A percentile compares a stretch with the other conserved stretches of the same genome.
Evolutionary conservation across 352 stramenopile genomes (phyloP).

Genomic region (Phytopythium sindhum): DNA sequence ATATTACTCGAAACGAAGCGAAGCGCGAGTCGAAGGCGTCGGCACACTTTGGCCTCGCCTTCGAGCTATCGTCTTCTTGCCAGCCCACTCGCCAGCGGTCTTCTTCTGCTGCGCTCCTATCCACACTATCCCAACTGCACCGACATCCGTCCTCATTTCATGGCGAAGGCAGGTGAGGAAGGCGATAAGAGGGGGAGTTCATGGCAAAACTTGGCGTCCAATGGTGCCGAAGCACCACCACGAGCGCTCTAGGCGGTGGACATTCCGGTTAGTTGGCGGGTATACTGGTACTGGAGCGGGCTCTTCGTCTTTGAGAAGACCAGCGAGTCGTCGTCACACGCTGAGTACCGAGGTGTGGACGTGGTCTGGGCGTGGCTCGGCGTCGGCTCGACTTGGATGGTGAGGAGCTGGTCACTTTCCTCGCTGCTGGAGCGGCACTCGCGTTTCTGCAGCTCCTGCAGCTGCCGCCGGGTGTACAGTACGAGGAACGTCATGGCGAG

Average conservation of each 20-base stretch:
- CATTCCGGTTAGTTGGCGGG: neutral
- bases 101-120: neutral
- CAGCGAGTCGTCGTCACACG: constrained; percentile 3
- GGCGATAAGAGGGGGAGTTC: neutral
- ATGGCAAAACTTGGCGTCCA: neutral
- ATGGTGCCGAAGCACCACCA: neutral
- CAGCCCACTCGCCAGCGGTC: neutral
- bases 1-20: neutral
- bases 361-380: neutral
- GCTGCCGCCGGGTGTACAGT: constrained; percentile 61
- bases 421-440: constrained; percentile 54
- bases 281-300: constrained; percentile 7
- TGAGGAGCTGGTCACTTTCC: constrained; percentile 32
- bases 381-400: constrained; percentile 23
- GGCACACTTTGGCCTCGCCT: too few relatives aligned
- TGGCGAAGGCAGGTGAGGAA: neutral
- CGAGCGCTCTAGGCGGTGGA: neutral
- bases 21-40: neutral
- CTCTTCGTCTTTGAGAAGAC: neutral
- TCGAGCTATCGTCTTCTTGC: neutral
- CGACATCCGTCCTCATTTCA: too few relatives aligned
- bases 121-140: neutral
- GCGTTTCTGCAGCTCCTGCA: constrained; percentile 56
- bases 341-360: constrained; percentile 3
- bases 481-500: constrained; percentile 55